A percentile compares a stretch with the other conserved stretches of the same genome.
phyloP scores from a whole-genome alignment of 2,329 filamentous ascomycete species.

The Colletotrichum limetticola region DNA sequence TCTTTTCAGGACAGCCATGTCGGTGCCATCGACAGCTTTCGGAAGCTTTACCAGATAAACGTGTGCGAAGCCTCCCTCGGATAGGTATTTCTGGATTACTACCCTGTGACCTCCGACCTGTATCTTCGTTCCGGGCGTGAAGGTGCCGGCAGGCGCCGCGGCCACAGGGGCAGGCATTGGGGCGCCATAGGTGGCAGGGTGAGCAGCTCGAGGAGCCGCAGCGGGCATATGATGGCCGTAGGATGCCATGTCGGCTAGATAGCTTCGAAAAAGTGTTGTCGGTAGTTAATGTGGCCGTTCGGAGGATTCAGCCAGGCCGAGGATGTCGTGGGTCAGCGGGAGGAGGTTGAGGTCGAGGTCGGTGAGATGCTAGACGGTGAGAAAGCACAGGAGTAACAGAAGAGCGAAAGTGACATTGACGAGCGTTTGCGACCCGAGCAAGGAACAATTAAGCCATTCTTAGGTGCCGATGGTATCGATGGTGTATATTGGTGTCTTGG shows the following conservation, averaged over 20 bases:
- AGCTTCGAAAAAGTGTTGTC: constrained; percentile 3
- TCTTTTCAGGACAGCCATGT: constrained; percentile 88
- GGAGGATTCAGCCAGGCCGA: constrained; percentile 6
- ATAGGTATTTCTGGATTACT: constrained; percentile 95
- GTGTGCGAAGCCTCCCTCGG: constrained; percentile 97
- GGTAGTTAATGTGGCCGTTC: constrained; percentile 6
- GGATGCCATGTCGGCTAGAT: constrained; percentile 25
- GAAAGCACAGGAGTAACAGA: constrained; percentile 1
- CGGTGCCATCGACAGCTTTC: constrained; percentile 79
- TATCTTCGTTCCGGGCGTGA: constrained; percentile 93
- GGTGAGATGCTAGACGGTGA: constrained; percentile 18
- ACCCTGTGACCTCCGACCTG: constrained; percentile 94
- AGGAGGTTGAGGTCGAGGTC: constrained; percentile 4
- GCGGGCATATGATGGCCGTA: constrained; percentile 34
- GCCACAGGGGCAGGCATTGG: constrained; percentile 50
- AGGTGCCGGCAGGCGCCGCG: constrained; percentile 81
- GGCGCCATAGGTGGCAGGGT: constrained; percentile 57
- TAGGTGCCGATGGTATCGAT: constrained; percentile 9
- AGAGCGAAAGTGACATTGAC: constrained; percentile 25
- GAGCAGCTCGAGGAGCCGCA: constrained; percentile 37
- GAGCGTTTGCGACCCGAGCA: constrained; percentile 27
- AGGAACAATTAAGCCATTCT: constrained; percentile 31
- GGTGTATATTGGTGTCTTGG: constrained; percentile 23
- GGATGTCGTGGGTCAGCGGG: constrained; percentile 15
- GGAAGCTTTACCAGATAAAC: constrained; percentile 95